Evolutionary conservation across 805 yeast genomes (phyloP), one percentile per base, ranked within the genome.

Genomic region (Wickerhamomyces kurtzmanii): DNA sequence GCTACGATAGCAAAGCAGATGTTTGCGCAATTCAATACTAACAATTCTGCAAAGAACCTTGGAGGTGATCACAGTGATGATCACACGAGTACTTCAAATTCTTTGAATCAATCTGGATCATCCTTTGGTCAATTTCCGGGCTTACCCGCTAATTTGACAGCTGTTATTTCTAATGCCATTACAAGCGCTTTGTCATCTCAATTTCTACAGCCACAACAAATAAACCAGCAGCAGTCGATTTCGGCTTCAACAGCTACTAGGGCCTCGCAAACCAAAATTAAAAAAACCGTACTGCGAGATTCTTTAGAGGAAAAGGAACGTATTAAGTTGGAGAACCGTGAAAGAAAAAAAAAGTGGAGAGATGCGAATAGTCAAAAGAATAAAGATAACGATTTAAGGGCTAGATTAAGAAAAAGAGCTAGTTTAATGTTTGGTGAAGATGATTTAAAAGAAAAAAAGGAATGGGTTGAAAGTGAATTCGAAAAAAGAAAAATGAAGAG

Each of bases 331-430:
- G 87, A 75, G 26, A 84, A 84, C 43, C 59, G 94, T 26, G 82
- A 75, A 30, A 59, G 94, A 13, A 84, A 84, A 56, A 76, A 80
- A 55, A 68, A 71, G 39, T 84, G 94, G 94, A 64, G 94, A 43
- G 87, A 75, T 38, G 75, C 71, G 16, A 85, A 89, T 46, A 68
- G 71, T 7, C 78, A 78, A 34, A 65, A 91, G 38, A 87, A 87
- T 51, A 78, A 83, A 56, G 95, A 86, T 49, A 79, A 84, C 43
- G 97, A 89, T 47, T 59, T 89, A 30, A 65, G 94, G 29, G 72
- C 82, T 0, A 62, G 97, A 31, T 76, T 89, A 13, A 65, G 70
- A 37, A 78, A 77, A 38, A 62, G 91, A 22, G 96, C 96, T 0
- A 60, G 57, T 21, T 55, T 53, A 12, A 54, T 78, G 39, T 86